phyloP scores from a whole-genome alignment of 768 basidiomycete species.

The Lyophyllum shimeji region DNA sequence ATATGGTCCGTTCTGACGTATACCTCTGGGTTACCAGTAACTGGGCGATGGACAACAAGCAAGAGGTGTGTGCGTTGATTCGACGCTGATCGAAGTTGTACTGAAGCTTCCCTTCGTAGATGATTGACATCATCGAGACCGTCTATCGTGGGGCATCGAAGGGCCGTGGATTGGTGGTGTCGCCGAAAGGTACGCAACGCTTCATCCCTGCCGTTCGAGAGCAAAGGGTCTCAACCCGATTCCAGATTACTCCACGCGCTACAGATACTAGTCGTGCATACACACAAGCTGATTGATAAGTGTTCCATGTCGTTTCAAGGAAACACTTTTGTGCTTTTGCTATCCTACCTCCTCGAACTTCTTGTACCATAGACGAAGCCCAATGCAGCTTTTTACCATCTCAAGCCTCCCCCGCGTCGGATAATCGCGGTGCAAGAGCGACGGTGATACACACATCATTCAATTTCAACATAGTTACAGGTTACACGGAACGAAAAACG shows the following conservation, averaged over 20 bases:
- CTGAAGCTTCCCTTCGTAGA: slow-evolving; percentile 37
- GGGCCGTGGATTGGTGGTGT: slow-evolving; percentile 96
- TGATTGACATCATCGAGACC: slow-evolving; percentile 98
- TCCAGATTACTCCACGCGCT: slow-evolving; percentile 45
- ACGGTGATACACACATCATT: background rate
- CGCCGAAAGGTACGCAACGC: slow-evolving; percentile 75
- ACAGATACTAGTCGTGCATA: slow-evolving; percentile 33
- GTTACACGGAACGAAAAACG: background rate
- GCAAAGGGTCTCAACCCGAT: background rate
- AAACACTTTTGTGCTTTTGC: background rate
- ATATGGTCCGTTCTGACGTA: slow-evolving; percentile 8
- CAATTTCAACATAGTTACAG: background rate
- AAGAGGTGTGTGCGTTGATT: slow-evolving; percentile 63
- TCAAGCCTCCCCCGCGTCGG: background rate
- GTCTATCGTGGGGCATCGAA: slow-evolving; percentile 98
- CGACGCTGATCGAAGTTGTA: background rate
- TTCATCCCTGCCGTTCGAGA: background rate
- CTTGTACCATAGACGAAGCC: background rate
- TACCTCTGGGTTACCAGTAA: slow-evolving; percentile 54
- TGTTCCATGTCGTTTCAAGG: background rate
- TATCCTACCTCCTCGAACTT: background rate
- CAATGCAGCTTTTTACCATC: background rate
- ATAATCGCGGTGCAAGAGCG: background rate
- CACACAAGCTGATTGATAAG: background rate
- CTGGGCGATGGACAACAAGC: slow-evolving; percentile 99